A percentile compares a stretch with the other conserved stretches of the same genome.
These are phyloP conservation scores for Scutellaria minor DNA, from an alignment of 257 asterid genomes.

Conservation along the genomic window DNA sequence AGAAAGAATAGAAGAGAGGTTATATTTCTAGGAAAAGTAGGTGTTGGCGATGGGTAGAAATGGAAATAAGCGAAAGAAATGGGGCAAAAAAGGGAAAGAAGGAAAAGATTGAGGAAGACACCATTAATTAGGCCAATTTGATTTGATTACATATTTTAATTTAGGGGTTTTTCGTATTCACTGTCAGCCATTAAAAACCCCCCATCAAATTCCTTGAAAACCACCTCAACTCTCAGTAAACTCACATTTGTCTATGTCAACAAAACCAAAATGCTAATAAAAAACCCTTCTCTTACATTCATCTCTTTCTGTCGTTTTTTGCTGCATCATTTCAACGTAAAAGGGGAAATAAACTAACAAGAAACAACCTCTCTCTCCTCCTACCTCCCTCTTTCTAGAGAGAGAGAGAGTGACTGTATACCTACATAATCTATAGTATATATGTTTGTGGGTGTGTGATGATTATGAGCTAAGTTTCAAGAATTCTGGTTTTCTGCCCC, in stretches of 20 bases:
- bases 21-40: background rate
- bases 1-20: background rate
- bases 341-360: conserved; percentile 17
- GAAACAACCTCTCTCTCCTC: conserved; percentile 20
- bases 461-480: conserved; percentile 31
- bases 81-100: background rate
- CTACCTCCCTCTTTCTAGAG: conserved; percentile 23
- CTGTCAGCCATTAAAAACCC: conserved; percentile 37
- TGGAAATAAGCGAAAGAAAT: background rate
- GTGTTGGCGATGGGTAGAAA: background rate
- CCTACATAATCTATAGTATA: conserved; percentile 13
- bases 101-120: conserved; percentile 30
- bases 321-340: conserved; percentile 36
- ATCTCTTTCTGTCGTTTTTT: conserved; percentile 41
- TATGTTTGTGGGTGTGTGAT: conserved; percentile 1
- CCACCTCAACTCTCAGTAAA: conserved; percentile 37
- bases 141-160: conserved; percentile 11
- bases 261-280: conserved; percentile 42
- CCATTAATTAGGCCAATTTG: conserved; percentile 38
- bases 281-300: conserved; percentile 43
- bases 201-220: conserved; percentile 36
- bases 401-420: conserved; percentile 2
- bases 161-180: conserved; percentile 21
- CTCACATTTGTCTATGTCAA: conserved; percentile 41
- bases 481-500: conserved; percentile 20